These are phyloP conservation scores for Nicotiana rustica DNA, from an alignment of 305 asterid genomes.

Conservation along the genomic window DNA sequence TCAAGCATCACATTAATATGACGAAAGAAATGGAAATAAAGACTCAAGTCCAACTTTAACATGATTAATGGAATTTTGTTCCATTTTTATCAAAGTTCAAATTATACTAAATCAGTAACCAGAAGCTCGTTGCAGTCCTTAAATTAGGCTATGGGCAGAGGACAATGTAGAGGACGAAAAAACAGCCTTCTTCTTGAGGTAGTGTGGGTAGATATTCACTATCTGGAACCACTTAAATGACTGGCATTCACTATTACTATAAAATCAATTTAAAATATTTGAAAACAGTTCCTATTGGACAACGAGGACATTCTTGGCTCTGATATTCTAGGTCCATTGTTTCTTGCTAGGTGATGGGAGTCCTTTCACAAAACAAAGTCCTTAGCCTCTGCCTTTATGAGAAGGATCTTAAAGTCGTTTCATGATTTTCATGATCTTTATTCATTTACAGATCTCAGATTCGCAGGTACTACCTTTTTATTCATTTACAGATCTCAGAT, in stretches of 20 bases:
- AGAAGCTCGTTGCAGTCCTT: not conserved
- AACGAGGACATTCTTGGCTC: not conserved
- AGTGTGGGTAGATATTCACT: not conserved
- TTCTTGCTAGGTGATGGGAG: slow-evolving; percentile 21
- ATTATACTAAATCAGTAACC: not conserved
- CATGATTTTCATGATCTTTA: not conserved
- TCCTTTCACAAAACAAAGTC: slow-evolving; percentile 16
- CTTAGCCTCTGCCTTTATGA: not conserved
- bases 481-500: too few relatives aligned
- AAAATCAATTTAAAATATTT: not conserved
- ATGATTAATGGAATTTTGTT: not conserved
- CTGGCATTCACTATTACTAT: not conserved
- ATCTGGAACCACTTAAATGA: not conserved
- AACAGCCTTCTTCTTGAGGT: slow-evolving; percentile 14
- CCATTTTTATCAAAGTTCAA: slow-evolving; percentile 21
- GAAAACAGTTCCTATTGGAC: not conserved
- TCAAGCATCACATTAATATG: not conserved
- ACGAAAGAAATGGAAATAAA: slow-evolving; percentile 5
- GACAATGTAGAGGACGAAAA: not conserved
- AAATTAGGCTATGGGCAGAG: not conserved
- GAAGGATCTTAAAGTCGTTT: not conserved
- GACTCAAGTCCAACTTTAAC: slow-evolving; percentile 7
- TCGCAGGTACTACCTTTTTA: too few relatives aligned
- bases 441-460: not conserved
- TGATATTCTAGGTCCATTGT: not conserved